Evolutionary conservation across 306 rosid genomes (phyloP).

Genomic region (Gastrolobium bilobum): DNA sequence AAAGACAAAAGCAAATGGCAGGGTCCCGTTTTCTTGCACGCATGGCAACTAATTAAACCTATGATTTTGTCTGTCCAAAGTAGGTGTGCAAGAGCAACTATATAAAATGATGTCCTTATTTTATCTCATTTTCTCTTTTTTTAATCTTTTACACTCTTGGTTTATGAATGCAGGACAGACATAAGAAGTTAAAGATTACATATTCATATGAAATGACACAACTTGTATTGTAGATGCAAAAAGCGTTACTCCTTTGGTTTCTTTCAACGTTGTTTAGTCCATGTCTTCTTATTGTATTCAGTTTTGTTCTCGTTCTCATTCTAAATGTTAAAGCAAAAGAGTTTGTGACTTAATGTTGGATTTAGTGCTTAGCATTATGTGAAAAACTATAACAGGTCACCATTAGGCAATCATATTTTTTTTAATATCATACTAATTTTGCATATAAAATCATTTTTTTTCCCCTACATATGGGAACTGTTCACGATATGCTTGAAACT

Average conservation of each 20-base stretch:
- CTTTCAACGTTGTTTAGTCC: not conserved
- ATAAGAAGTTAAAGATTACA: not conserved
- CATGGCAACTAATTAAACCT: slow-evolving; percentile 52
- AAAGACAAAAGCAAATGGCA: slow-evolving; percentile 54
- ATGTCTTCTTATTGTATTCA: not conserved
- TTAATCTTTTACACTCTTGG: not conserved
- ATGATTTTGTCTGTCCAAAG: slow-evolving; percentile 56
- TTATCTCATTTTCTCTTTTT: not conserved
- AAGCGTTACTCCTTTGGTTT: not conserved
- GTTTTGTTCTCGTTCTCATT: not conserved
- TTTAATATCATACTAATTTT: too few species aligned
- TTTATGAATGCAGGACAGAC: not conserved
- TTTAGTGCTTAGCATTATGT: not conserved
- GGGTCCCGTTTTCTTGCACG: slow-evolving; percentile 54
- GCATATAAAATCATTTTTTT: too few species aligned
- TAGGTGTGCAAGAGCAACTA: slow-evolving; percentile 36
- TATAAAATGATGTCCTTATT: slow-evolving; percentile 31
- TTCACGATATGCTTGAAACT: not conserved
- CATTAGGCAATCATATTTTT: too few species aligned
- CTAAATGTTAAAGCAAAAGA: not conserved
- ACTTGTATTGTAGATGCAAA: not conserved
- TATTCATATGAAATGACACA: not conserved
- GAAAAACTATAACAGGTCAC: not conserved
- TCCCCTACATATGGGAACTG: too few species aligned
- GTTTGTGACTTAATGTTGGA: not conserved